Evolutionary conservation across 495 filamentous ascomycete species (phyloP), one percentile per base, ranked within the genome.

Genomic region (Pyrenopolyporus hunteri): DNA sequence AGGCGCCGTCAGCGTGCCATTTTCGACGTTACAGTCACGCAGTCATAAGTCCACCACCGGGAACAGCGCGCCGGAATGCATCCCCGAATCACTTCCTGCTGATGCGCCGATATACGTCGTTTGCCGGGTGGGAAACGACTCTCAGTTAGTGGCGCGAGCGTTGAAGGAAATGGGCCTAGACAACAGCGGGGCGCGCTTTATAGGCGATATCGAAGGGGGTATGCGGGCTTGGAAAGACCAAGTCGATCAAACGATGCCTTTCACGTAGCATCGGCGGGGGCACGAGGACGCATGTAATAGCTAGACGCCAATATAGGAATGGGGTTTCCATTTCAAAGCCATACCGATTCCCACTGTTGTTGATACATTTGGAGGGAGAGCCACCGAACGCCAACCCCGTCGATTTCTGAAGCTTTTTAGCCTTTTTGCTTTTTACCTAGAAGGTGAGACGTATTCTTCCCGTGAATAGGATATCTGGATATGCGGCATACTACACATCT

Each of bases 71-170:
- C 76, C 75, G 2, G 57, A 73, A n/a, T 84, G 80, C 79, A 47
- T 85, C 5, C 79, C 81, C 0, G 49, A 65, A 11, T 53, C 58
- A 8, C 46, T 76, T 1, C 61, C 73, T 0, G 20, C 55, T 3
- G 69, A 80, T 47, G 59, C 70, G 13, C 72, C 78, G 0, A 80
- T 97, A 7, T 89, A 90, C 67, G 85, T 96, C 1, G 80, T 98
- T 0, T 98, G 94, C 67, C 83, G 91, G 13, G 81, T 88, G 1
- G 94, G 94, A 2, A 91, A 97, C 63, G 94, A 98, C 69, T 96
- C 91, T 0, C 94, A 97, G 69, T 71, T 92, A 45, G 88, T 86
- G 0, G 85, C 91, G 0, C 82, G 80, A 66, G 87, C 78, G 69
- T 59, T 96, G 58, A 91, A 87, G 68, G 83, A 92, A 26, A 64